A percentile compares a stretch with the other conserved stretches of the same genome.
phyloP scores from a whole-genome alignment of 2,329 filamentous ascomycete genomes.

The Thelonectria rubi region DNA sequence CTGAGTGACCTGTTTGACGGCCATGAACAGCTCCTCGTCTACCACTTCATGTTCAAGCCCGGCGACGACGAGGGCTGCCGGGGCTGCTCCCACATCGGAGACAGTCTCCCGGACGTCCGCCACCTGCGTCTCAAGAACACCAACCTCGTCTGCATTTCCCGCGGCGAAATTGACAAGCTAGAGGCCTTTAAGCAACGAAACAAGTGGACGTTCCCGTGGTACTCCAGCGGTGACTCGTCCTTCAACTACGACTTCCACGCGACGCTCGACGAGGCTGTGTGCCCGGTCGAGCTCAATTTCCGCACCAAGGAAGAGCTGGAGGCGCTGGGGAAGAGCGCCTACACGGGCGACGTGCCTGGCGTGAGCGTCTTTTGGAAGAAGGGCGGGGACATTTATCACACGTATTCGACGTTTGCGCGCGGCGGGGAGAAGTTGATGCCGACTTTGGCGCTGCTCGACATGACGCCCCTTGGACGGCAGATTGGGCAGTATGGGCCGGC shows the following conservation, averaged over 20 bases:
- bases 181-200: conserved; percentile 48
- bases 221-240: conserved; percentile 46
- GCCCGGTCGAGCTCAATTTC: conserved; percentile 43
- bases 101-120: conserved; percentile 50
- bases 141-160: conserved; percentile 51
- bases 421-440: conserved; percentile 45
- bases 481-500: conserved; percentile 38
- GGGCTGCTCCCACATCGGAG: conserved; percentile 51
- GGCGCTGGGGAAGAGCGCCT: conserved; percentile 40
- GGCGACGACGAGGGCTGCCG: conserved; percentile 47
- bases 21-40: conserved; percentile 51
- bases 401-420: conserved; percentile 48
- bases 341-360: conserved; percentile 48
- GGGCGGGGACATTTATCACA: conserved; percentile 48
- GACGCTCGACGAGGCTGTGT: conserved; percentile 43
- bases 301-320: conserved; percentile 38
- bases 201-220: conserved; percentile 55
- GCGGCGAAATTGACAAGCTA: conserved; percentile 49
- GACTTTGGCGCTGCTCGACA: conserved; percentile 46
- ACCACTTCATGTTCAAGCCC: conserved; percentile 58
- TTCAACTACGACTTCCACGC: conserved; percentile 55
- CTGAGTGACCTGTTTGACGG: conserved; percentile 47
- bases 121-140: conserved; percentile 52
- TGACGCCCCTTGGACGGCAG: conserved; percentile 49
- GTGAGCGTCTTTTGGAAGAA: conserved; percentile 50